phyloP scores from a whole-genome alignment of 306 rosid species.

The Cucumis melo region DNA sequence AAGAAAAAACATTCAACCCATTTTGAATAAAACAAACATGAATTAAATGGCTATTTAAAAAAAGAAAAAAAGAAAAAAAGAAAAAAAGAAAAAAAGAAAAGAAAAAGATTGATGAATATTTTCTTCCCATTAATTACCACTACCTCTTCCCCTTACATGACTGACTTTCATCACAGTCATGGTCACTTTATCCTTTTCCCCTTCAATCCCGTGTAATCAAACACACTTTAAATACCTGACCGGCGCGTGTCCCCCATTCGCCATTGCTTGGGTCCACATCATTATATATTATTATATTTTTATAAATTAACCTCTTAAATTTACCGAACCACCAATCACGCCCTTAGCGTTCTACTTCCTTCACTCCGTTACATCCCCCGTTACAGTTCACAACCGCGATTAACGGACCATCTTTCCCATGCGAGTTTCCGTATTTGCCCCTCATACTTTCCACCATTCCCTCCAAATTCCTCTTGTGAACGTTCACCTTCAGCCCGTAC shows the following conservation, averaged over 20 bases:
- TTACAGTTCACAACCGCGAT: neutral
- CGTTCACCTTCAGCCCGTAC: conserved; percentile 65
- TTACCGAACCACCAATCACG: neutral
- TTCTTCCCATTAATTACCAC: neutral
- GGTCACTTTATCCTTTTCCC: neutral
- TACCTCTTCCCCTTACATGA: neutral
- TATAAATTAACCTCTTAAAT: neutral
- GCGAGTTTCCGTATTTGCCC: conserved; percentile 8
- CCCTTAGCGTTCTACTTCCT: neutral
- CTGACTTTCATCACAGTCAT: neutral
- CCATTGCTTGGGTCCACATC: neutral
- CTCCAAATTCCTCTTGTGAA: conserved; percentile 43
- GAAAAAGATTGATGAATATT: neutral
- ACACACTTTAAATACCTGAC: neutral
- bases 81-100: neutral
- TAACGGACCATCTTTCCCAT: neutral
- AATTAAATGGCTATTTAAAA: neutral
- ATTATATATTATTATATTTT: neutral
- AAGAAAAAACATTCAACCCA: neutral
- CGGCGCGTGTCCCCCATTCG: neutral
- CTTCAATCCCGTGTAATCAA: neutral
- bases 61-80: no score
- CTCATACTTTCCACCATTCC: conserved; percentile 27
- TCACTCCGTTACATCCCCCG: neutral
- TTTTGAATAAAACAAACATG: neutral